Evolutionary conservation across 2,329 filamentous ascomycete species (phyloP).

Genomic region (Xylariaceae sp.): DNA sequence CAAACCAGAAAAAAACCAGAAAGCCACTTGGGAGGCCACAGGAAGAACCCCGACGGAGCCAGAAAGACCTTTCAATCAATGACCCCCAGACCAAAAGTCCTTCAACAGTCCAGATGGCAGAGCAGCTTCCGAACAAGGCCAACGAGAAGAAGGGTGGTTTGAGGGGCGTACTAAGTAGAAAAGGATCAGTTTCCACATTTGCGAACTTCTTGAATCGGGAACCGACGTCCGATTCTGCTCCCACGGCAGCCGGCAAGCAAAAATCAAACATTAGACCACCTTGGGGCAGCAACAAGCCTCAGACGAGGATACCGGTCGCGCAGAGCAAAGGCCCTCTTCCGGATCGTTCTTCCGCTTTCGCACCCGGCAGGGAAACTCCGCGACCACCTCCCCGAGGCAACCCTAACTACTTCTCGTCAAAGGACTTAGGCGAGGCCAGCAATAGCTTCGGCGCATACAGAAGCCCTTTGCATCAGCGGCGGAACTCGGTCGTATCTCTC

Average conservation of each 20-base stretch:
- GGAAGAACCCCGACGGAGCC: conserved; percentile 9
- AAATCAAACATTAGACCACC: conserved; percentile 15
- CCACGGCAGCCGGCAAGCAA: conserved; percentile 13
- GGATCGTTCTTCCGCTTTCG: conserved; percentile 23
- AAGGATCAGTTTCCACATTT: conserved; percentile 38
- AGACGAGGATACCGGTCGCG: conserved; percentile 12
- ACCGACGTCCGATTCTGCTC: conserved; percentile 19
- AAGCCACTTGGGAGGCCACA: conserved; percentile 33
- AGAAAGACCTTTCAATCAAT: conserved; percentile 15
- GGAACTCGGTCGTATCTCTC: conserved; percentile 48
- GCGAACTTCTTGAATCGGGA: conserved; percentile 45
- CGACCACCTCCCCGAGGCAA: conserved; percentile 28
- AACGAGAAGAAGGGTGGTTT: conserved; percentile 39
- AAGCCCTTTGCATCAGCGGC: conserved; percentile 39
- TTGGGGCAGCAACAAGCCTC: conserved; percentile 19
- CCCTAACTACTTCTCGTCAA: conserved; percentile 31
- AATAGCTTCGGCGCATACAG: conserved; percentile 23
- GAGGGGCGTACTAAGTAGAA: conserved; percentile 45
- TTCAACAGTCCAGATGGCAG: conserved; percentile 23
- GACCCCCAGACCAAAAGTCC: conserved; percentile 16
- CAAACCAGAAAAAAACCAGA: conserved; percentile 41
- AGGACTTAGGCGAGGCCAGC: conserved; percentile 26
- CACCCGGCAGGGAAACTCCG: conserved; percentile 27
- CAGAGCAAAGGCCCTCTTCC: conserved; percentile 21
- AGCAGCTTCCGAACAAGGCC: conserved; percentile 11